Evolutionary conservation across 176 grass and related monocot species (phyloP).

Genomic region (Miscanthus lutarioriparius): DNA sequence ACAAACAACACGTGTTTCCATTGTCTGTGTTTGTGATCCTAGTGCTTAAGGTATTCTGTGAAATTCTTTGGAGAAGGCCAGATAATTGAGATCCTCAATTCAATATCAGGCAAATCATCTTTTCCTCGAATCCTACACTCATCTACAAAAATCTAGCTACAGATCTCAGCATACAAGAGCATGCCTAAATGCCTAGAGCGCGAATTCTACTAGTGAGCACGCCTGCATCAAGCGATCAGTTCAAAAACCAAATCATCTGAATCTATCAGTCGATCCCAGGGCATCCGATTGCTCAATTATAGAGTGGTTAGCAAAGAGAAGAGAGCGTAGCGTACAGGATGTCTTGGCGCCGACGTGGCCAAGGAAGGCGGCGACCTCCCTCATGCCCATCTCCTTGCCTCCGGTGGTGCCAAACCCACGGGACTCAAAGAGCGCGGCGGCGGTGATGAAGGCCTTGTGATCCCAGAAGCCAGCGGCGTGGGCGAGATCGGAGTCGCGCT

Average conservation of each 20-base stretch:
- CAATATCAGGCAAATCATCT: not conserved
- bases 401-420: slow-evolving; percentile 87
- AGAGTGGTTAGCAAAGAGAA: slow-evolving; percentile 3
- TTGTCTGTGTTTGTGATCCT: not conserved
- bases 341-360: slow-evolving; percentile 85
- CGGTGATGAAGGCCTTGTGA: slow-evolving; percentile 78
- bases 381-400: slow-evolving; percentile 58
- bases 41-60: not conserved
- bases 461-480: slow-evolving; percentile 81
- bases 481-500: slow-evolving; percentile 49
- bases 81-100: not conserved
- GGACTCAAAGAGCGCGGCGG: slow-evolving; percentile 63
- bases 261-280: not conserved
- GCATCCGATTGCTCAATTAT: not conserved
- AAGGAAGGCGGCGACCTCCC: slow-evolving; percentile 90
- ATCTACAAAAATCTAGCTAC: not conserved
- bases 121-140: too few relatives aligned
- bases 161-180: not conserved
- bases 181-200: not conserved
- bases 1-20: not conserved
- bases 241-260: not conserved
- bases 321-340: slow-evolving; percentile 47
- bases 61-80: not conserved
- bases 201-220: not conserved
- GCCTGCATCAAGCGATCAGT: not conserved